Base-by-base conservation (phyloP, 768 basidiomycete genomes). In the Calocybe indica region DNA sequence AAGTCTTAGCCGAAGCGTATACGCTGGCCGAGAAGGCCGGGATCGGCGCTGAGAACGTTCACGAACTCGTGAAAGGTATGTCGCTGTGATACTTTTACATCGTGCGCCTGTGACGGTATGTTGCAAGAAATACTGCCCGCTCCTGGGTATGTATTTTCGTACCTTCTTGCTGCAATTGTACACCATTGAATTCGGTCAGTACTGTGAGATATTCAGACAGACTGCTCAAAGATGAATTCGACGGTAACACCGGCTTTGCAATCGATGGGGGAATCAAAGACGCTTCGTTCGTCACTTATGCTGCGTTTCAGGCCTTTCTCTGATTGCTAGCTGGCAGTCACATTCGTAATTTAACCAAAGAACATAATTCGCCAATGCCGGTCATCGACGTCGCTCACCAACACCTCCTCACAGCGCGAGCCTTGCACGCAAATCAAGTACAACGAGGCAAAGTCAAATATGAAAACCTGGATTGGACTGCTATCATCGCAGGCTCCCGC, bases 251-350 rank as follows among this genome's bases (percentile, higher is more conserved):
- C 12, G 92, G 91, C 10, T 93, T 95, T 61, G 69, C 82, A 9
- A 79, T 93, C 42, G 83, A 88, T 40, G 88, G 88, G n/a, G 92
- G 90, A 12, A 81, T 95, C 58, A 92, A 92, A 58, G 92, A 93
- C 58, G 85, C 88, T 0, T 65, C 76, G 75, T 83, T 58, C 39
- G 76, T 69, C 5, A 2, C 14, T n/a, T 14, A 29, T 41, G 15
- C 8, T 29, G 40, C 5, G 35, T 39, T 44, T 32, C 28, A n/a
- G 10, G 5, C 11, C 2, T 50, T 32, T 30, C 6, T 28, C 13
- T 46, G 7, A 7, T 43, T 45, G 33, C 30, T 52, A 36, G 53
- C 38, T 15, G 14, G 7, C 50, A 80, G 79, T 28, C 85, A 86
- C 60, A 82, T 92, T 45, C 83, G 85, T 47, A 76, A 74, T 42